Conservation (phyloP, 192 early-diverging fungal genomes). For the Coemansia sp. region DNA sequence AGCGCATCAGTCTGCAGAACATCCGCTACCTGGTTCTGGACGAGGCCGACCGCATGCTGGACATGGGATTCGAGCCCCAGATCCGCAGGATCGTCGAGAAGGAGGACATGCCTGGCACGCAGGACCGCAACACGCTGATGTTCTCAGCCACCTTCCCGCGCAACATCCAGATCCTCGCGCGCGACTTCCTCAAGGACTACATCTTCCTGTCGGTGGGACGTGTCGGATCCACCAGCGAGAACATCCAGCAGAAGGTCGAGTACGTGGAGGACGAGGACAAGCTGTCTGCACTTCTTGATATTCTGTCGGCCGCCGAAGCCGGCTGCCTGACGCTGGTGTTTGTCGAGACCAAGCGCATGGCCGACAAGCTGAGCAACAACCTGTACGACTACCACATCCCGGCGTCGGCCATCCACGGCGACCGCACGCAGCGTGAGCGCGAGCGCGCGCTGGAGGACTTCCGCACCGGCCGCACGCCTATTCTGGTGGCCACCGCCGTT, state of each 20-base stretch:
- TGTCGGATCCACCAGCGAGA: constrained; percentile 92
- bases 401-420: constrained; percentile 97
- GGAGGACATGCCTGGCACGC: constrained; percentile 74
- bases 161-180: constrained; percentile 86
- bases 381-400: constrained; percentile 75
- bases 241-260: constrained; percentile 92
- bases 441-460: constrained; percentile 89
- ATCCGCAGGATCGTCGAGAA: constrained; percentile 84
- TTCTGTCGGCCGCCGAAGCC: constrained; percentile 62
- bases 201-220: constrained; percentile 89
- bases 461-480: constrained; percentile 73
- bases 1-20: constrained; percentile 67
- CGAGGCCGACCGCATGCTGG: constrained; percentile 94
- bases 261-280: constrained; percentile 96
- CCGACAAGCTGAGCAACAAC: constrained; percentile 85
- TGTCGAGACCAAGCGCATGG: constrained; percentile 95
- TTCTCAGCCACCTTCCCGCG: constrained; percentile 98
- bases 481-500: constrained; percentile 97
- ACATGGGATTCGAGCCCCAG: constrained; percentile 97
- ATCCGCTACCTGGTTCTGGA: constrained; percentile 79
- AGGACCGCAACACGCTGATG: constrained; percentile 88
- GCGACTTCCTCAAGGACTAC: constrained; percentile 85
- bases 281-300: constrained; percentile 83
- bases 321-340: constrained; percentile 88
- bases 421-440: constrained; percentile 93